A percentile compares a stretch with the other conserved stretches of the same genome.
These are phyloP conservation scores for Pichia manshurica DNA, from an alignment of 805 yeast genomes.

Conservation along the genomic window DNA sequence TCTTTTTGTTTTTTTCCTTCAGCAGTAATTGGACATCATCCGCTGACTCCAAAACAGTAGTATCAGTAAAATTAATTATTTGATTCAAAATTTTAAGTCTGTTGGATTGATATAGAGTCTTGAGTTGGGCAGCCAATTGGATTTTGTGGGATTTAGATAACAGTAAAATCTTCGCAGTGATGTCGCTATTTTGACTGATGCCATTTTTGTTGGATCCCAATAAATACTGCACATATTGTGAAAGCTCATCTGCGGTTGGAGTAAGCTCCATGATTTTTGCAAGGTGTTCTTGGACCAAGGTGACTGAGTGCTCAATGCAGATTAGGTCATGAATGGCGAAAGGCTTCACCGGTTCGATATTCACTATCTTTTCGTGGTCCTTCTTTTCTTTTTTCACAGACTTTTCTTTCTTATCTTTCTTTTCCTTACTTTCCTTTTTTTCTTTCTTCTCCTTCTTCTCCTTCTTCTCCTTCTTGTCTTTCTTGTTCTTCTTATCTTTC, in stretches of 20 bases:
- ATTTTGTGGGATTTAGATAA: conserved; percentile 49
- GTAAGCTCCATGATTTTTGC: conserved; percentile 48
- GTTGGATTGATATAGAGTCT: conserved; percentile 45
- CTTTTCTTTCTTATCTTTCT: conserved; percentile 2
- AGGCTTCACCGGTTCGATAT: background rate
- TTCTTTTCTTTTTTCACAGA: background rate
- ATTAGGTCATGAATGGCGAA: conserved; percentile 13
- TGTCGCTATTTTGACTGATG: conserved; percentile 17
- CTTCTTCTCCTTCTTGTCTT: conserved; percentile 7
- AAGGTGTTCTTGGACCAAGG: conserved; percentile 47
- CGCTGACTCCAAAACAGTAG: conserved; percentile 18
- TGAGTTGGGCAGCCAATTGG: conserved; percentile 54
- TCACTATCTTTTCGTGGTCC: conserved; percentile 2
- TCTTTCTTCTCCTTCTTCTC: conserved; percentile 2
- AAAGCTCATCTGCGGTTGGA: conserved; percentile 45
- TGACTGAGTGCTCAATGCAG: conserved; percentile 46
- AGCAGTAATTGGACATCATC: conserved; percentile 16
- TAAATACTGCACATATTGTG: conserved; percentile 22
- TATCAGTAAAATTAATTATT: conserved; percentile 39
- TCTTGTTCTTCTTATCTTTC: conserved; percentile 7
- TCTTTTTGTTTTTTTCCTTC: conserved; percentile 10
- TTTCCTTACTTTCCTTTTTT: conserved; percentile 7
- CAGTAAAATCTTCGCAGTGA: conserved; percentile 42
- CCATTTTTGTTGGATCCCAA: background rate
- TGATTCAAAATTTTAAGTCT: conserved; percentile 50